Conservation (phyloP, 768 basidiomycete species). For the Trametes elegans region DNA sequence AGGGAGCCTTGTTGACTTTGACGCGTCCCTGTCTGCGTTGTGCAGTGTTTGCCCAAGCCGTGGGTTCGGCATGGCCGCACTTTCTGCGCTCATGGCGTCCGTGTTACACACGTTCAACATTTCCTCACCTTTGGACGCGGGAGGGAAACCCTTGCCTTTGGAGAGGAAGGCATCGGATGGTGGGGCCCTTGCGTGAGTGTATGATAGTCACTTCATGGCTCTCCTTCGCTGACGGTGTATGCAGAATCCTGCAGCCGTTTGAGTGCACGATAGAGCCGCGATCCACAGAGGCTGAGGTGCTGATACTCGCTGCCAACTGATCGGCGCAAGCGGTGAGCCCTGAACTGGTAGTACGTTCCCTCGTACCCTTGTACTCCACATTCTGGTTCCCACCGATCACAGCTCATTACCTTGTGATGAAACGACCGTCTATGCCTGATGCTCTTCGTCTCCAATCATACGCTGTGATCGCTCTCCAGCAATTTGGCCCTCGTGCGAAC, state of each 20-base stretch:
- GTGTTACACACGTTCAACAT: slow-evolving; percentile 2
- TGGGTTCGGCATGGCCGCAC: neutral
- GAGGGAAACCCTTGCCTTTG: neutral
- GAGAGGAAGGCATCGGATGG: neutral
- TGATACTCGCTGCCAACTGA: neutral
- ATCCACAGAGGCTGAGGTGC: neutral
- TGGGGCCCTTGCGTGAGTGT: neutral
- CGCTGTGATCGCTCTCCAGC: too few species aligned
- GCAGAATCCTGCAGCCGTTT: neutral
- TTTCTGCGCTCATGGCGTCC: neutral
- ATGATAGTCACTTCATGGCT: neutral
- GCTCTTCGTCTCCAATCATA: too few species aligned
- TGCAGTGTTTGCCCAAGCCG: too few species aligned
- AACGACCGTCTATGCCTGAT: too few species aligned
- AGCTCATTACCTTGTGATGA: too few species aligned
- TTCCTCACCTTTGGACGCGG: neutral
- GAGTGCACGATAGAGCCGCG: neutral
- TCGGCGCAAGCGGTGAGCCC: neutral
- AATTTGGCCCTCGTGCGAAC: too few species aligned
- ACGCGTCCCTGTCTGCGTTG: too few species aligned
- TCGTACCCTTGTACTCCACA: too few species aligned
- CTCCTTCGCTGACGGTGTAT: neutral
- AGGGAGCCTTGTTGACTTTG: too few species aligned
- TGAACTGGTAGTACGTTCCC: too few species aligned
- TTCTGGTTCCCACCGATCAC: too few species aligned